Evolutionary conservation across 345 rosid genomes (phyloP).

Genomic region (Anacardium occidentale): DNA sequence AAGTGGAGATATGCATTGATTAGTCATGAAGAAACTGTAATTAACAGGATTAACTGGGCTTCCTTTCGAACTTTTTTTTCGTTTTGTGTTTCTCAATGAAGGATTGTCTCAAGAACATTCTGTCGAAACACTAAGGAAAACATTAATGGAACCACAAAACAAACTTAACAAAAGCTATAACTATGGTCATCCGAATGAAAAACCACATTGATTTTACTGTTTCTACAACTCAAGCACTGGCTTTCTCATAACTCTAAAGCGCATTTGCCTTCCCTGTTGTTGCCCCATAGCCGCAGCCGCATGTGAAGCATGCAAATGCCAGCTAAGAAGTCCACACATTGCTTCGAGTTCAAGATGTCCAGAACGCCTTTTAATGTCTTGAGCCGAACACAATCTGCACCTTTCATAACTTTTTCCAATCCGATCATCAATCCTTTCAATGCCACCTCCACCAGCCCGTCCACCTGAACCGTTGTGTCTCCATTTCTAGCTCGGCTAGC

Average conservation of each 20-base stretch:
- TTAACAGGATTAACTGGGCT: too few species aligned
- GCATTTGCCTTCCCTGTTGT: conserved; percentile 1
- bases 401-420: conserved; percentile 68
- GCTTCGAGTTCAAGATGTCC: conserved; percentile 57
- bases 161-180: not conserved
- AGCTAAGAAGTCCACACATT: conserved; percentile 64
- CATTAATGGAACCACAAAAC: not conserved
- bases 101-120: not conserved
- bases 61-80: too few species aligned
- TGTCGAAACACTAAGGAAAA: not conserved
- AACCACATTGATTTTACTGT: not conserved
- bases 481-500: conserved; percentile 25
- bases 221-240: not conserved
- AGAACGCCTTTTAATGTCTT: conserved; percentile 73
- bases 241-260: not conserved
- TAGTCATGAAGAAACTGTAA: too few species aligned
- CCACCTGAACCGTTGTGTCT: conserved; percentile 22
- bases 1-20: too few species aligned
- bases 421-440: conserved; percentile 39
- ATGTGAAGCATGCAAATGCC: conserved; percentile 47
- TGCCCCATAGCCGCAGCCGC: conserved; percentile 55
- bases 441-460: conserved; percentile 47
- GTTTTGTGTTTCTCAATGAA: too few species aligned
- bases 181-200: not conserved
- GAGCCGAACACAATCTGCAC: conserved; percentile 76